phyloP scores from a whole-genome alignment of 805 yeast genomes.

The Pachysolen tannophilus region DNA sequence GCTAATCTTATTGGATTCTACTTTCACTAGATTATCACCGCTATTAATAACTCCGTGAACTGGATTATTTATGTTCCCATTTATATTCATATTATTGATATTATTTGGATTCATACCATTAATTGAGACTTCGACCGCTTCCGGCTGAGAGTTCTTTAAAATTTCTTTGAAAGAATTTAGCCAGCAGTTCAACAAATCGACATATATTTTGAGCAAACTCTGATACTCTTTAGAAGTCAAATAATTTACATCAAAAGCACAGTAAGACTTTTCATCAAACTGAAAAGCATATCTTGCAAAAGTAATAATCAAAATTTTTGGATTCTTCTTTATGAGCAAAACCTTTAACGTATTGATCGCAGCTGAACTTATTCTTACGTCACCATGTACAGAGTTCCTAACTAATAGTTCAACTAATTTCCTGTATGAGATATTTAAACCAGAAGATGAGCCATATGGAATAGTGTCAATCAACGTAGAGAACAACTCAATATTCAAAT shows the following conservation, averaged over 20 bases:
- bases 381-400: constrained; percentile 66
- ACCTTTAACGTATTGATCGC: constrained; percentile 56
- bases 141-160: constrained; percentile 14
- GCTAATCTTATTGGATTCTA: constrained; percentile 12
- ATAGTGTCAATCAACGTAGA: constrained; percentile 61
- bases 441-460: constrained; percentile 56
- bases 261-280: constrained; percentile 62
- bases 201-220: constrained; percentile 57
- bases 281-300: constrained; percentile 75
- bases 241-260: constrained; percentile 46
- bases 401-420: constrained; percentile 69
- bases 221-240: constrained; percentile 56
- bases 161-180: constrained; percentile 46
- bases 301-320: constrained; percentile 60
- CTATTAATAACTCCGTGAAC: neutral
- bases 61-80: neutral
- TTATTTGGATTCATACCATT: constrained; percentile 15
- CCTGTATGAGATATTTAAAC: constrained; percentile 48
- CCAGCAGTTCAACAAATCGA: constrained; percentile 81
- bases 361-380: constrained; percentile 52
- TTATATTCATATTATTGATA: constrained; percentile 10
- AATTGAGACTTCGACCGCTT: constrained; percentile 27
- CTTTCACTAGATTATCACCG: neutral
- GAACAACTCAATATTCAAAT: constrained; percentile 41
- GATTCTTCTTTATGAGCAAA: constrained; percentile 60